Conservation (phyloP, 2,329 filamentous ascomycete genomes). For the Diaporthe aspalathi region DNA sequence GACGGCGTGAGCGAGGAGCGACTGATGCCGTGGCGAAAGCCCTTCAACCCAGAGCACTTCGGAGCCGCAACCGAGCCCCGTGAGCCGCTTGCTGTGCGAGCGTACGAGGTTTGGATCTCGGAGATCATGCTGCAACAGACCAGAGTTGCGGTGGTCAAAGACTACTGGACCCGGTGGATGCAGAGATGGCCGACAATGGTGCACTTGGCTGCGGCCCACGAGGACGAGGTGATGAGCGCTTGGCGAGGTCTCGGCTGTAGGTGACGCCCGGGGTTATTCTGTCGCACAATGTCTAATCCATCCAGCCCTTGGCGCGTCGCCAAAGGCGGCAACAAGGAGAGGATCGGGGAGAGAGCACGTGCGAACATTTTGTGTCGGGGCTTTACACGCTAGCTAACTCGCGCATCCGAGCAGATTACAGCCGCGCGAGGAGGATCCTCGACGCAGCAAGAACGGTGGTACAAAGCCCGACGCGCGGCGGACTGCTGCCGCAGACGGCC, state of each 20-base stretch:
- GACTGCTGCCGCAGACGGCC: conserved; percentile 61
- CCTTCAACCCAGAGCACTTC: conserved; percentile 57
- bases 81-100: conserved; percentile 61
- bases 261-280: not conserved
- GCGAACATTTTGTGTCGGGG: not conserved
- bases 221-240: conserved; percentile 67
- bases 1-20: conserved; percentile 58
- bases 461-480: conserved; percentile 52
- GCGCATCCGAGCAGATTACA: conserved; percentile 58
- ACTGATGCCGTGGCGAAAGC: conserved; percentile 70
- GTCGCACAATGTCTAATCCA: too few species aligned
- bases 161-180: conserved; percentile 74
- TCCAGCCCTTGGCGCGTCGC: not conserved
- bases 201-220: conserved; percentile 63
- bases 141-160: conserved; percentile 69
- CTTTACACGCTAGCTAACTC: not conserved
- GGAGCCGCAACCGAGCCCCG: conserved; percentile 51
- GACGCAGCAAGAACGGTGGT: conserved; percentile 65
- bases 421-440: conserved; percentile 70
- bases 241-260: conserved; percentile 69
- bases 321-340: not conserved
- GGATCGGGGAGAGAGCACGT: not conserved
- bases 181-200: conserved; percentile 68
- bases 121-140: conserved; percentile 77
- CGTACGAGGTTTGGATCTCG: conserved; percentile 75